Evolutionary conservation across 2,329 filamentous ascomycete genomes (phyloP), one percentile per base, ranked within the genome.

Genomic region (Neodidymelliopsis sp.): DNA sequence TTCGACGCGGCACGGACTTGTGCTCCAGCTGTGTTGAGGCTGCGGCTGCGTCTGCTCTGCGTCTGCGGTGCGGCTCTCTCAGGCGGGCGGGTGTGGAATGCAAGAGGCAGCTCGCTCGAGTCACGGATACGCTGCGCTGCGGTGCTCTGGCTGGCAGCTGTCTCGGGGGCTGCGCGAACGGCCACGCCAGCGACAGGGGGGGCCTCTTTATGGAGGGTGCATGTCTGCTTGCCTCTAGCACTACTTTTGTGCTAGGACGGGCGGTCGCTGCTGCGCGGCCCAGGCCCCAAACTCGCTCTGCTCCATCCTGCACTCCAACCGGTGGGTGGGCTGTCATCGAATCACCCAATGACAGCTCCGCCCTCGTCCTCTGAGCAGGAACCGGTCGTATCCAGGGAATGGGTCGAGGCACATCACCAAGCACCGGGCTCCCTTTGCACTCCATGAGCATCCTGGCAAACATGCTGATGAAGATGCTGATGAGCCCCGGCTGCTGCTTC

Each of bases 161-260:
- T 50, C 24, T 48, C 47, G 46, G 48, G 59, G 51, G 56, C 59
- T 60, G 57, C 58, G 54, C 52, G 41, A 51, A 51, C 46, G 53
- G 52, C 61, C 54, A 50, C 53, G 41, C 47, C 33, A 34, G 47
- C 37, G 58, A 60, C 65, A 64, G 58, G 65, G 63, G 58, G 65
- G 65, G 51, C 54, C 53, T 49, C 57, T 57, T 59, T 63, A 58
- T 59, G 57, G 60, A 49, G 45, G 20, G 24, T 44, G 53, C 54
- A 53, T 53, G 53, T 50, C 55, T 47, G 57, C 56, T 54, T 40
- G 47, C 57, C 48, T 45, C 62, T 66, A 66, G 61, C 53, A 61
- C 61, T 35, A 19, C 46, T 53, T n/a, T 34, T 12, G 63, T 53
- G 49, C 55, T 66, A 65, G 59, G 48, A 28, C 18, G 25, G 28